Conservation (phyloP, 108 stramenopile species). For the Schizochytrium sp. region DNA sequence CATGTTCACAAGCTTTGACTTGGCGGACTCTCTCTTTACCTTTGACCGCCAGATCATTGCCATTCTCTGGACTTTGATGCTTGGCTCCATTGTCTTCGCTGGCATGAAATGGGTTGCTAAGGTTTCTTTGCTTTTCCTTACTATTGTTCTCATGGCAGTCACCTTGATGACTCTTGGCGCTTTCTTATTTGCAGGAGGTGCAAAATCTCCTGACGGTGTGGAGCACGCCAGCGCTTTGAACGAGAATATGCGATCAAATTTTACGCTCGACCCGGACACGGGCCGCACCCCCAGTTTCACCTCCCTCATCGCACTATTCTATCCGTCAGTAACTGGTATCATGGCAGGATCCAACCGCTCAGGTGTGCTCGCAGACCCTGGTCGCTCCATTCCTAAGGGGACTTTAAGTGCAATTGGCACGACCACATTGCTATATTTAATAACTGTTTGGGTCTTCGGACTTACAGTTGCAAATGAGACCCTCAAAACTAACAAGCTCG, state of each 20-base stretch:
- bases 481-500: constrained; percentile 80
- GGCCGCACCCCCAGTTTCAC: constrained; percentile 78
- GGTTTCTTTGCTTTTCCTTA: constrained; percentile 74
- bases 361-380: constrained; percentile 78
- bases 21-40: constrained; percentile 64
- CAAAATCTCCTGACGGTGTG: constrained; percentile 66
- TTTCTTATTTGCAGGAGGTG: constrained; percentile 72
- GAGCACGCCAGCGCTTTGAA: constrained; percentile 40
- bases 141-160: constrained; percentile 74
- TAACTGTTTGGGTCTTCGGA: constrained; percentile 80
- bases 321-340: constrained; percentile 84
- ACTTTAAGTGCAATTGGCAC: constrained; percentile 78
- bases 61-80: constrained; percentile 68
- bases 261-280: constrained; percentile 77
- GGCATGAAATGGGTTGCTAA: constrained; percentile 79
- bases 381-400: constrained; percentile 78
- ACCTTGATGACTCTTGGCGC: constrained; percentile 70
- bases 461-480: constrained; percentile 73
- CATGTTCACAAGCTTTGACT: constrained; percentile 73
- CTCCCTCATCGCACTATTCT: constrained; percentile 81
- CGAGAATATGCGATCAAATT: constrained; percentile 76
- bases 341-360: constrained; percentile 80
- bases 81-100: constrained; percentile 72
- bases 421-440: constrained; percentile 69
- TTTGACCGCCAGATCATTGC: constrained; percentile 73